These are phyloP conservation scores for Xylaria castorea DNA, from an alignment of 495 filamentous ascomycete genomes.

Conservation along the genomic window DNA sequence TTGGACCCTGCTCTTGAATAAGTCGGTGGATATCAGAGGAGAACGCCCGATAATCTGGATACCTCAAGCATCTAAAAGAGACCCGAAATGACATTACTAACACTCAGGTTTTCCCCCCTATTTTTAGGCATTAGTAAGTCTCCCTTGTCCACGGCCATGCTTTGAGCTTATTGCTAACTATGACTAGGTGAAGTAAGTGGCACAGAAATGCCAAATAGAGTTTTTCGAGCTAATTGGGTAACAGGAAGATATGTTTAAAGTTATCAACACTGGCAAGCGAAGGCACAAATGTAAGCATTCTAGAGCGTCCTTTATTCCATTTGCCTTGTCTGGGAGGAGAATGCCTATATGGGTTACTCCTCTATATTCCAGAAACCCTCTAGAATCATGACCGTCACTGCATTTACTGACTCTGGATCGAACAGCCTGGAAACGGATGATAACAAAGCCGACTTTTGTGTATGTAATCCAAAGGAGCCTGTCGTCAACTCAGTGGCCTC, in stretches of 20 bases:
- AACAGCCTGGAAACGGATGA: slow-evolving; percentile 87
- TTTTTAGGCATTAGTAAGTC: slow-evolving; percentile 25
- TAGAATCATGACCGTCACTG: not conserved
- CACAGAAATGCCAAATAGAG: not conserved
- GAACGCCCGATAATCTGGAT: not conserved
- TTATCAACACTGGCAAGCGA: slow-evolving; percentile 81
- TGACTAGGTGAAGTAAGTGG: slow-evolving; percentile 12
- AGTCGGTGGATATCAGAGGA: not conserved
- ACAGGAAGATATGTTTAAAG: slow-evolving; percentile 97
- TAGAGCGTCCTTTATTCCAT: not conserved
- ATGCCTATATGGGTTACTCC: not conserved
- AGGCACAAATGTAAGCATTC: slow-evolving; percentile 43
- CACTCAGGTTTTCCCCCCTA: not conserved
- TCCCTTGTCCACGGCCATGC: not conserved
- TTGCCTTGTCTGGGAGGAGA: not conserved
- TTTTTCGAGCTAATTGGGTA: not conserved
- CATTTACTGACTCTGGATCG: slow-evolving; percentile 6
- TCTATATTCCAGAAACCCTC: not conserved
- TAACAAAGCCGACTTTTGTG: slow-evolving; percentile 74
- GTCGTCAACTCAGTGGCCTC: not conserved
- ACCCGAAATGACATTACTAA: not conserved
- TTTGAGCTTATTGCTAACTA: slow-evolving; percentile 4
- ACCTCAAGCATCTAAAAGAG: not conserved
- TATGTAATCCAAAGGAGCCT: not conserved
- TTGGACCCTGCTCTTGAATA: not conserved